Percentiles rank a stretch among this genome's conserved stretches.
phyloP scores from a whole-genome alignment of 768 basidiomycete species.

The Lactifluus volemus region DNA sequence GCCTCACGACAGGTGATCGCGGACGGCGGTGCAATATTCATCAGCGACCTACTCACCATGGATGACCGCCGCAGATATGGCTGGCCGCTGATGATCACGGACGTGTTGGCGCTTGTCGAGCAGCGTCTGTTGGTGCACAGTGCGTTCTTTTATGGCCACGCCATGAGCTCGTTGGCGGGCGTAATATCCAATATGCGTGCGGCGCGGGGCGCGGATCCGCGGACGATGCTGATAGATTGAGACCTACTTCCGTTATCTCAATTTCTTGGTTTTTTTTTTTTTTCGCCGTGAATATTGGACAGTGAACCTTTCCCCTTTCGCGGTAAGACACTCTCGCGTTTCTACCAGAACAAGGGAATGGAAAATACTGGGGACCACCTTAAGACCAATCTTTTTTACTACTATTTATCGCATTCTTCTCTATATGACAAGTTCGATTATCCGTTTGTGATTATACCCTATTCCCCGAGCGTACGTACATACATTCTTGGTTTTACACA shows the following conservation, averaged over 20 bases:
- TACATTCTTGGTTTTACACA: background rate
- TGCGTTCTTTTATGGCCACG: constrained; percentile 33
- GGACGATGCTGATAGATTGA: constrained; percentile 29
- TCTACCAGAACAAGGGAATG: background rate
- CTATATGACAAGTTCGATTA: background rate
- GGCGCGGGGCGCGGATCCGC: constrained; percentile 30
- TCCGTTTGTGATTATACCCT: background rate
- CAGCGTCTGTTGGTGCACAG: constrained; percentile 30
- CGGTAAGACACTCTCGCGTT: background rate
- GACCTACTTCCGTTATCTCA: background rate
- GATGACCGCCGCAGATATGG: constrained; percentile 33
- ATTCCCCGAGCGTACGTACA: background rate
- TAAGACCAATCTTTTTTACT: background rate
- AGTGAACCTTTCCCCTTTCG: too few relatives aligned
- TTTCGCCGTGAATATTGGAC: too few relatives aligned
- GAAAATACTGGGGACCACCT: background rate
- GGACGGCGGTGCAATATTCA: constrained; percentile 31
- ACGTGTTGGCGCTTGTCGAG: constrained; percentile 35
- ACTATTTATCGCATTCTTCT: background rate
- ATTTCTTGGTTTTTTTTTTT: background rate
- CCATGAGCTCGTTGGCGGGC: constrained; percentile 33
- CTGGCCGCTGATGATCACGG: constrained; percentile 37
- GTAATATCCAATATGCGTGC: constrained; percentile 33
- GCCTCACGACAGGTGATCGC: constrained; percentile 27
- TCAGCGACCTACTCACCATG: constrained; percentile 35